Evolutionary conservation across 192 early-diverging fungal species (phyloP).

Genomic region (Fimicolochytrium jonesii): DNA sequence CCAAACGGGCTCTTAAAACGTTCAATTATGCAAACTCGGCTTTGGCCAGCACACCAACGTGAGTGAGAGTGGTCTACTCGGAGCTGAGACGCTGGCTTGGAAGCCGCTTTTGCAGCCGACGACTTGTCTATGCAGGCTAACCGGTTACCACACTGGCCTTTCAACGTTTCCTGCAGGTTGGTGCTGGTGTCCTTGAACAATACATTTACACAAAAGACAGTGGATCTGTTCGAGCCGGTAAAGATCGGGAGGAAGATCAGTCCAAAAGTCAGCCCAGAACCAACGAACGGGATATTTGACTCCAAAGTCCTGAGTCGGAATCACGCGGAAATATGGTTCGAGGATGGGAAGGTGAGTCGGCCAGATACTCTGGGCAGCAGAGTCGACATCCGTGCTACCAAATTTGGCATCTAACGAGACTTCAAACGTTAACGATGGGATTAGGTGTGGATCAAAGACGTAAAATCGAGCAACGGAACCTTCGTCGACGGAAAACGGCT

Average conservation of each 20-base stretch:
- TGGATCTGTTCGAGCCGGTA: slow-evolving; percentile 56
- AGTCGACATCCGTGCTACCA: neutral
- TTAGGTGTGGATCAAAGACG: slow-evolving; percentile 68
- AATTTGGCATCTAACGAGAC: neutral
- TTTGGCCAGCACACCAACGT: slow-evolving; percentile 25
- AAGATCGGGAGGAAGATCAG: slow-evolving; percentile 70
- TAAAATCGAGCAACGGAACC: slow-evolving; percentile 77
- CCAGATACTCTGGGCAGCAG: neutral
- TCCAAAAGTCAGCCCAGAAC: slow-evolving; percentile 55
- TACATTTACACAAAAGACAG: slow-evolving; percentile 16
- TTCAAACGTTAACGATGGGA: neutral
- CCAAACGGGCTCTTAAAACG: slow-evolving; percentile 27
- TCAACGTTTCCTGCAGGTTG: slow-evolving; percentile 7
- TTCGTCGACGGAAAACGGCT: slow-evolving; percentile 71
- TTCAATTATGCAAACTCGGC: slow-evolving; percentile 20
- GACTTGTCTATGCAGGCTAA: neutral
- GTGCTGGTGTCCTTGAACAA: slow-evolving; percentile 25
- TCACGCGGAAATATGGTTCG: slow-evolving; percentile 72
- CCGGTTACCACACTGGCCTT: neutral
- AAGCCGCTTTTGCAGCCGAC: no score
- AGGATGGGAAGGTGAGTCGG: slow-evolving; percentile 51
- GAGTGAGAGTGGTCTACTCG: neutral
- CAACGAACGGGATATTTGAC: slow-evolving; percentile 76
- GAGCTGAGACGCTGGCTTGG: no score
- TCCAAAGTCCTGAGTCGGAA: slow-evolving; percentile 73